Percentiles rank a stretch among this genome's conserved stretches.
Evolutionary conservation across 805 yeast genomes (phyloP).

Genomic region (Kodamaea kaohsiungensis): DNA sequence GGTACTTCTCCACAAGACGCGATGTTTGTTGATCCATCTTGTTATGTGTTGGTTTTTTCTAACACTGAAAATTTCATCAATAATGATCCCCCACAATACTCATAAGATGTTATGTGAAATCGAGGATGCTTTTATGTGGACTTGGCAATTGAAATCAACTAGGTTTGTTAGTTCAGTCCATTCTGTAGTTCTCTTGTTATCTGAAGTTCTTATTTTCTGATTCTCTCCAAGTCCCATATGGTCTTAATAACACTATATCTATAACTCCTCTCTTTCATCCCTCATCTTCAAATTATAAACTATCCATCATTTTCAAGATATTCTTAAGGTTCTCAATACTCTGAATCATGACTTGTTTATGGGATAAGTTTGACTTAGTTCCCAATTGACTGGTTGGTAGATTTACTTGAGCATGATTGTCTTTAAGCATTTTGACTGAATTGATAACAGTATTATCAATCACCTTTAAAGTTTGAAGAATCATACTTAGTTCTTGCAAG

Average conservation of each 20-base stretch:
- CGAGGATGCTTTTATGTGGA: too few relatives aligned
- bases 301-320: conserved; percentile 8
- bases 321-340: conserved; percentile 19
- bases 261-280: too few relatives aligned
- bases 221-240: too few relatives aligned
- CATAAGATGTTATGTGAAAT: too few relatives aligned
- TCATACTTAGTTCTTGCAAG: conserved; percentile 35
- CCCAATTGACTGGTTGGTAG: background rate
- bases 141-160: background rate
- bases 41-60: background rate
- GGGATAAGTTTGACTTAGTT: background rate
- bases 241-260: too few relatives aligned
- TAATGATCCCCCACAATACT: background rate
- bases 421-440: conserved; percentile 24
- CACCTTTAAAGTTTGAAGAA: conserved; percentile 30
- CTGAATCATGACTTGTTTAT: conserved; percentile 18
- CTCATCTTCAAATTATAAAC: background rate
- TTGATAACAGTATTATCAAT: conserved; percentile 29
- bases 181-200: too few relatives aligned
- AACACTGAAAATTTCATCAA: background rate
- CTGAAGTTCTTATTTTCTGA: too few relatives aligned
- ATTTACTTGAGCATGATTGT: too few relatives aligned
- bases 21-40: conserved; percentile 35
- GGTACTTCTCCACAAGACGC: conserved; percentile 45
- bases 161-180: too few relatives aligned